Conservation (phyloP, 2,329 filamentous ascomycete species). For the Tolypocladium ophioglossoides region DNA sequence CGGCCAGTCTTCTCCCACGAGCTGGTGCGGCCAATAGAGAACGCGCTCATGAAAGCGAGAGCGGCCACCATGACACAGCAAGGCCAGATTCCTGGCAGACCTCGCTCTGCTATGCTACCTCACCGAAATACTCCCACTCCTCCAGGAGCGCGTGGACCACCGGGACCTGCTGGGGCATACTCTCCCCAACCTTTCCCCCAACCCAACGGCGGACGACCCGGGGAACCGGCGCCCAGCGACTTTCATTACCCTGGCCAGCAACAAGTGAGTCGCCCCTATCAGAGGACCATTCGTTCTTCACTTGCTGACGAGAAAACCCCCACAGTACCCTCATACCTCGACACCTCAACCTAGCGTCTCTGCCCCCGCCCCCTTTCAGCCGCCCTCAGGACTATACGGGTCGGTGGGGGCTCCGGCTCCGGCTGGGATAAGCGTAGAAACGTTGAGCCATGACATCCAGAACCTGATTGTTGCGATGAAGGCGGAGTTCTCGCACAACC, state of each 20-base stretch:
- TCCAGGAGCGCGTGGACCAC: conserved; percentile 34
- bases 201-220: conserved; percentile 19
- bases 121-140: conserved; percentile 69
- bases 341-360: conserved; percentile 26
- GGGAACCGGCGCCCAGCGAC: conserved; percentile 5
- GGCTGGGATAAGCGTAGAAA: conserved; percentile 53
- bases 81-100: conserved; percentile 32
- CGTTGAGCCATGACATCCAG: conserved; percentile 74
- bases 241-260: conserved; percentile 13
- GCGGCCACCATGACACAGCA: conserved; percentile 47
- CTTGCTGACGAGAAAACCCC: neutral
- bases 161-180: conserved; percentile 12
- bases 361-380: conserved; percentile 29
- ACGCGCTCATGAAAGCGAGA: conserved; percentile 75
- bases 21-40: conserved; percentile 84
- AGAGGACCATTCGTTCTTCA: neutral
- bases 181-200: conserved; percentile 16
- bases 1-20: conserved; percentile 85
- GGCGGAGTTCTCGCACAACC: conserved; percentile 63
- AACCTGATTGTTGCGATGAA: conserved; percentile 64
- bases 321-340: conserved; percentile 25
- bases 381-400: conserved; percentile 28
- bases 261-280: conserved; percentile 14
- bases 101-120: conserved; percentile 40
- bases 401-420: conserved; percentile 17